These are phyloP conservation scores for Candida endomychidarum DNA, from an alignment of 805 yeast genomes.

Conservation along the genomic window DNA sequence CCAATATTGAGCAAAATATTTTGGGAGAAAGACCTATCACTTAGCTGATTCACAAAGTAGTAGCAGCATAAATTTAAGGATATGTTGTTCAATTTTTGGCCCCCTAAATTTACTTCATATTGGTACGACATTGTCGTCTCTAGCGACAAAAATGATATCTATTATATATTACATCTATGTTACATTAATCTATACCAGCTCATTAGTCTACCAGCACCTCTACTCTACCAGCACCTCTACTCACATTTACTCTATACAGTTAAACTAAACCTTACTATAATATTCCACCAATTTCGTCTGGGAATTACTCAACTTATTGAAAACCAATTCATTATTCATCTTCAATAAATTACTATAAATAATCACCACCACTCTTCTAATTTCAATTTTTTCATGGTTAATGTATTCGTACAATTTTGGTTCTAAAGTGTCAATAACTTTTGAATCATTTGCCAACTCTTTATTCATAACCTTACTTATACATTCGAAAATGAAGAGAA, in stretches of 20 bases:
- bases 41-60: no score
- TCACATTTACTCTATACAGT: not conserved
- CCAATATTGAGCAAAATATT: no score
- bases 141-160: no score
- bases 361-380: constrained; percentile 38
- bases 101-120: no score
- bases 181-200: no score
- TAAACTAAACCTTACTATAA: constrained; percentile 28
- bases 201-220: no score
- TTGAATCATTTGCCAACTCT: constrained; percentile 2
- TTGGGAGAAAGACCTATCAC: no score
- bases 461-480: constrained; percentile 1
- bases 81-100: no score
- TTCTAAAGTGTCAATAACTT: not conserved
- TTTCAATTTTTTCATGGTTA: constrained; percentile 30
- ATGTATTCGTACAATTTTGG: constrained; percentile 23
- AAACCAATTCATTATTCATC: constrained; percentile 24
- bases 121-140: no score
- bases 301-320: constrained; percentile 38
- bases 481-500: constrained; percentile 5
- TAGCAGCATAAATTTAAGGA: no score
- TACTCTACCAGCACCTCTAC: not conserved
- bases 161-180: no score
- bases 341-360: constrained; percentile 37
- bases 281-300: constrained; percentile 50